Base-by-base conservation (phyloP, 306 rosid species). In the Crotalaria pallida region DNA sequence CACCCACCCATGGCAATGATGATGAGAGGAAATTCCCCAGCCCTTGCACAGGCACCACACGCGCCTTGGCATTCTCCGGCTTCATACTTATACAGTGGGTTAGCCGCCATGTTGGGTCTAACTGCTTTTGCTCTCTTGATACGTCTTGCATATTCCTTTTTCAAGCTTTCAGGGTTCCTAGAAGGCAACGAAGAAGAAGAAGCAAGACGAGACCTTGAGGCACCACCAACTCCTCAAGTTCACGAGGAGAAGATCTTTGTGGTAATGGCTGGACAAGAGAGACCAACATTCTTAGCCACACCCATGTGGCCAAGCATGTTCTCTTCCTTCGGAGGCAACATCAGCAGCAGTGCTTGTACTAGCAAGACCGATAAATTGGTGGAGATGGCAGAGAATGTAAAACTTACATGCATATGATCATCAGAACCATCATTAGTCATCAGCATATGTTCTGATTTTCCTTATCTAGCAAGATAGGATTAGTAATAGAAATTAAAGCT, bases 11-110 rank as follows among this genome's bases (percentile, higher is more conserved):
- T 77, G n/a, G 65, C 91, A 10, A 65, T 77, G 15, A 67, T 73
- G 53, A 79, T 49, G 4, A 7, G 88, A 12, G 79, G 49, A 2
- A 68, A 21, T 57, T 33, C 83, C 10, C 59, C 86, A 4, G n/a
- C 27, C 23, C 10, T 48, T 41, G 13, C 52, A 40, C 45, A 16
- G 5, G 31, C 10, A 3, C 61, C 60, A 0, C 80, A 80, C 53
- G 84, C 91, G 3, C 85, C 89, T 6, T 88, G 92, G 92, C 92
- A 88, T 86, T 88, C 96, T 1, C 96, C 96, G 58, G 88, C 84
- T 11, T 88, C 96, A 0, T 88, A 86, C 81, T 81, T 88, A 64
- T 88, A 84, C 71, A 88, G 92, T 0, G 96, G 91, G 18, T 66
- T 88, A 22, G 92, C 88, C 0, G 92, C 91, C 51, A 84, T 86